Evolutionary conservation across 1,139 yeast species (phyloP).

Genomic region (Geotrichum reessii): DNA sequence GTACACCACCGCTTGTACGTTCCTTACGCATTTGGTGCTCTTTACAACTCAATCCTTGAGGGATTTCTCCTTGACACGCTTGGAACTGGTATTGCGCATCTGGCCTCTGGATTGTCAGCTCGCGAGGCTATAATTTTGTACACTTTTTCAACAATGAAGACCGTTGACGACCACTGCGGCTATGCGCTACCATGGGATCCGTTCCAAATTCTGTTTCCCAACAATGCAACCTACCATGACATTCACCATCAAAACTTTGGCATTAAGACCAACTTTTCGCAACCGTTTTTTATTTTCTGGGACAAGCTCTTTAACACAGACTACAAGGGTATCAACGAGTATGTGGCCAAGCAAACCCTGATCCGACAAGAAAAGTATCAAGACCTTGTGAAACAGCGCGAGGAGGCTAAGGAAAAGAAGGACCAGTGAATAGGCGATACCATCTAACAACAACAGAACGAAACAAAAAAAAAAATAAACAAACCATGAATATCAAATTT

Average conservation of each 20-base stretch:
- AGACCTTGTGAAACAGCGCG: background rate
- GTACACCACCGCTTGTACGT: slow-evolving; percentile 91
- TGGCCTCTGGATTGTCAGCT: slow-evolving; percentile 58
- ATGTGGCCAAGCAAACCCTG: slow-evolving; percentile 33
- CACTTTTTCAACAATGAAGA: slow-evolving; percentile 87
- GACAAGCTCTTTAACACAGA: slow-evolving; percentile 67
- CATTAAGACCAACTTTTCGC: slow-evolving; percentile 87
- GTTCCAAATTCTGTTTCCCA: slow-evolving; percentile 84
- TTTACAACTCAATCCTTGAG: slow-evolving; percentile 89
- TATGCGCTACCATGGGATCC: slow-evolving; percentile 86
- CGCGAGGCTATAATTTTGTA: slow-evolving; percentile 71
- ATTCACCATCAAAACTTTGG: slow-evolving; percentile 97
- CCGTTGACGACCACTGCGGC: slow-evolving; percentile 98
- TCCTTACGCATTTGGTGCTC: slow-evolving; percentile 95
- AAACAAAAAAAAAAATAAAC: too few species aligned
- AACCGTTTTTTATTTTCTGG: slow-evolving; percentile 95
- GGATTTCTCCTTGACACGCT: slow-evolving; percentile 87
- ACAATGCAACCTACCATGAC: slow-evolving; percentile 92
- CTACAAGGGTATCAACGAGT: slow-evolving; percentile 46
- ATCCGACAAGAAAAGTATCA: slow-evolving; percentile 29
- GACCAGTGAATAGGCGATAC: background rate
- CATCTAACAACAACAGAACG: background rate
- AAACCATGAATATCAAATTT: background rate
- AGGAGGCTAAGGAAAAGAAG: slow-evolving; percentile 4
- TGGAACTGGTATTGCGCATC: slow-evolving; percentile 81